Percentiles rank a stretch among this genome's conserved stretches.
Conservation (phyloP, 1,284 basidiomycete species). For the Cryptococcus hybrid region DNA sequence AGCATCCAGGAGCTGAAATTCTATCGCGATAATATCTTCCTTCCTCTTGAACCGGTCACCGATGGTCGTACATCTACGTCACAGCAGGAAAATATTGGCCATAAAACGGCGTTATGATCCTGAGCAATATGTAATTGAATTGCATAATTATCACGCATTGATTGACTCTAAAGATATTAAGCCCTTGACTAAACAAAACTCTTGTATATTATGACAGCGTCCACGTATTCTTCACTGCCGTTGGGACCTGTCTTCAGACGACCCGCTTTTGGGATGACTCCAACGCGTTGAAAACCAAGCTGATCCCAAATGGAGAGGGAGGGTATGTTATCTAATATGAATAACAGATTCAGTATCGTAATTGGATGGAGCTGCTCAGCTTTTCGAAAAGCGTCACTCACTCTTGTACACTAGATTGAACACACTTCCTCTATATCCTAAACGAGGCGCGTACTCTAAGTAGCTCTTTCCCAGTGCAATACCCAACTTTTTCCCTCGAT, state of each 20-base stretch:
- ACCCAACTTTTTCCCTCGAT: constrained; percentile 71
- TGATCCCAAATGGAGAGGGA: constrained; percentile 75
- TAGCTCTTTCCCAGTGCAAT: constrained; percentile 72
- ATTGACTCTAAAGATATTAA: not conserved
- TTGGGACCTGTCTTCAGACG: constrained; percentile 62
- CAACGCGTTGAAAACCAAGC: constrained; percentile 77
- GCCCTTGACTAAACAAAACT: constrained; percentile 56
- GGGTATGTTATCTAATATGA: constrained; percentile 54
- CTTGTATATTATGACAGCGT: constrained; percentile 84
- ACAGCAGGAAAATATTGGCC: not conserved
- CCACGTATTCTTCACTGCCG: constrained; percentile 77
- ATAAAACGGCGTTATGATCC: constrained; percentile 29
- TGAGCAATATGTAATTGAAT: not conserved
- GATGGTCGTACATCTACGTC: not conserved
- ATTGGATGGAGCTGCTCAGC: not conserved
- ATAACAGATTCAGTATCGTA: constrained; percentile 9
- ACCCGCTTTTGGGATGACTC: constrained; percentile 81
- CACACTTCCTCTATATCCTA: constrained; percentile 78
- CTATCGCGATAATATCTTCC: constrained; percentile 50
- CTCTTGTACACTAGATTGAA: constrained; percentile 93
- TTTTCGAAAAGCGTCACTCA: constrained; percentile 37
- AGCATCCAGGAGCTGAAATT: constrained; percentile 52
- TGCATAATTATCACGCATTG: too few relatives aligned
- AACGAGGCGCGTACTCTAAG: constrained; percentile 70
- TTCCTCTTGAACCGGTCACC: constrained; percentile 28